Evolutionary conservation across 345 rosid genomes (phyloP).

Genomic region (Rhizophora apiculata): DNA sequence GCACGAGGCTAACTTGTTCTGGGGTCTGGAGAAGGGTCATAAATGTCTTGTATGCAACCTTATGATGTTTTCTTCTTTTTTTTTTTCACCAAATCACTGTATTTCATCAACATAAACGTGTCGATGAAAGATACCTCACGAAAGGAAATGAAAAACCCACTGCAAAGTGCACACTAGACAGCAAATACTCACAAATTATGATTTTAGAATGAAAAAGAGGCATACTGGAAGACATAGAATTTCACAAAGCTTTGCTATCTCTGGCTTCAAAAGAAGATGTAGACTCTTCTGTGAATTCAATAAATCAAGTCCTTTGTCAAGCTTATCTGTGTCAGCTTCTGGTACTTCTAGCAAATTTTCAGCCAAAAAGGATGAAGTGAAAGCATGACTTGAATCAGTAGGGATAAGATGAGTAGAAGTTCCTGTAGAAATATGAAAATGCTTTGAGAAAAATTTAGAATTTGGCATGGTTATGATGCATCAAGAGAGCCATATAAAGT

Average conservation of each 20-base stretch:
- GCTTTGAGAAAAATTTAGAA: background rate
- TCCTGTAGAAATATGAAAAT: slow-evolving; percentile 43
- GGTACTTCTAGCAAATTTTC: slow-evolving; percentile 30
- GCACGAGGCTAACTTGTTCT: no score
- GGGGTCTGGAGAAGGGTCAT: no score
- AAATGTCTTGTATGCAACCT: no score
- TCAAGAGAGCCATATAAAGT: background rate
- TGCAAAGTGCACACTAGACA: background rate
- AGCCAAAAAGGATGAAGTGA: slow-evolving; percentile 17
- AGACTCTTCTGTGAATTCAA: slow-evolving; percentile 60
- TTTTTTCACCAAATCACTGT: no score
- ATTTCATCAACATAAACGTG: no score
- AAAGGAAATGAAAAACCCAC: background rate
- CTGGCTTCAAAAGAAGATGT: slow-evolving; percentile 54
- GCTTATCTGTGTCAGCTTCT: slow-evolving; percentile 31
- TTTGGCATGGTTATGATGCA: background rate
- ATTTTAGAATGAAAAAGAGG: slow-evolving; percentile 17
- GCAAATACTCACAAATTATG: slow-evolving; percentile 7
- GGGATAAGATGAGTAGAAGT: slow-evolving; percentile 21
- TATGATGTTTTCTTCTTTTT: no score
- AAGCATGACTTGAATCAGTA: slow-evolving; percentile 15
- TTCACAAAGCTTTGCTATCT: slow-evolving; percentile 61
- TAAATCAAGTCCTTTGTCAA: slow-evolving; percentile 31
- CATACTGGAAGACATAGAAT: slow-evolving; percentile 62
- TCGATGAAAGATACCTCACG: no score